phyloP scores from a whole-genome alignment of 306 rosid species.

The Datisca glomerata region DNA sequence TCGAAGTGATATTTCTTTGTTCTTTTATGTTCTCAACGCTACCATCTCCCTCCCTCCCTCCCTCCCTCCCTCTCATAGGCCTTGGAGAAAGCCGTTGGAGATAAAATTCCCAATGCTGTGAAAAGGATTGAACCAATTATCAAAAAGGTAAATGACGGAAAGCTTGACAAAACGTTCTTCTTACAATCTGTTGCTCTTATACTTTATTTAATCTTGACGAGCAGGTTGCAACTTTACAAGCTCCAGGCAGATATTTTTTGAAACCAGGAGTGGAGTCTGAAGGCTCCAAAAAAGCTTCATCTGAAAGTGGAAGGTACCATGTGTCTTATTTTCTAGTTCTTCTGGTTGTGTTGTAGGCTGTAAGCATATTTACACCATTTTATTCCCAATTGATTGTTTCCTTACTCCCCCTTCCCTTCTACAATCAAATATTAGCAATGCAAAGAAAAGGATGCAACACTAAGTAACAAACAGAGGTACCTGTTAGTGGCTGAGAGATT shows the following conservation, averaged over 20 bases:
- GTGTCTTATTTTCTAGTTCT: no score
- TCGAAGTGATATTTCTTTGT: background rate
- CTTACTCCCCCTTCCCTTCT: no score
- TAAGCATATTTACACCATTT: no score
- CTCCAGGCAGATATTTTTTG: constrained; percentile 66
- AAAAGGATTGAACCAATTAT: constrained; percentile 68
- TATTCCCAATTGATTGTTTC: no score
- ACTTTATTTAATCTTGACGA: constrained; percentile 28
- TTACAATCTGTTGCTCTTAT: constrained; percentile 16
- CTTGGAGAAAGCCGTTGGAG: constrained; percentile 79
- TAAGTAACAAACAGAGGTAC: no score
- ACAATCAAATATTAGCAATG: no score
- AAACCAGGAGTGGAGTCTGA: constrained; percentile 53
- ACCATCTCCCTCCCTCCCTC: constrained; percentile 3
- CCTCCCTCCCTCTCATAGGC: constrained; percentile 33
- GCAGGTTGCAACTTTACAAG: constrained; percentile 75
- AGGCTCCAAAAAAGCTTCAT: constrained; percentile 48
- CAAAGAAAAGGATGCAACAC: no score
- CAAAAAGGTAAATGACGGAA: constrained; percentile 46
- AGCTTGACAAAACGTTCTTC: constrained; percentile 6
- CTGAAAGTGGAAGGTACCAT: constrained; percentile 77
- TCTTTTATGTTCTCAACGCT: constrained; percentile 1
- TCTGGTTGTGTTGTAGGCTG: no score
- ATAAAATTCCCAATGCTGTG: constrained; percentile 45
- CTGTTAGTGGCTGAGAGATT: no score